Percentiles rank a stretch among this genome's conserved stretches.
These are phyloP conservation scores for Marsdenia floribunda DNA, from an alignment of 257 asterid genomes.

Conservation along the genomic window DNA sequence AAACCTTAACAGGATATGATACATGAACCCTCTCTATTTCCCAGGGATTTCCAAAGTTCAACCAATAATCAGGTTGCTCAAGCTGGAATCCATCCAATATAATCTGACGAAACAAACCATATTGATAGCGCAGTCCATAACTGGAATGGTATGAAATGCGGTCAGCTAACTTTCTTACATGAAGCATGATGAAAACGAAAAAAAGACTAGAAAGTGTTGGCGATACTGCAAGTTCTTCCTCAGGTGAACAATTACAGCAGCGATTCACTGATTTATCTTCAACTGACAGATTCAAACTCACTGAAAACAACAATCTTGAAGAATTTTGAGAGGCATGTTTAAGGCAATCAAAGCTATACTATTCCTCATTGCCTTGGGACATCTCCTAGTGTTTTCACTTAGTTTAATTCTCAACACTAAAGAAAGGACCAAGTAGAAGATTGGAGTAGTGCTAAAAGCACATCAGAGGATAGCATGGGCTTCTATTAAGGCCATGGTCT, in stretches of 20 bases:
- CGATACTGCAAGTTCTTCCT: background rate
- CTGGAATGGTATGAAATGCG: conserved; percentile 23
- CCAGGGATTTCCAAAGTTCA: conserved; percentile 55
- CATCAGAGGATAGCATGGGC: conserved; percentile 1
- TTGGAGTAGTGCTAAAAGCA: background rate
- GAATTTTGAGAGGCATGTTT: background rate
- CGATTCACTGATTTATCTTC: background rate
- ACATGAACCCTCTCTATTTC: conserved; percentile 54
- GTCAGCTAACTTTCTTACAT: conserved; percentile 9
- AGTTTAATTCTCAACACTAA: background rate
- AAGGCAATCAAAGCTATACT: background rate
- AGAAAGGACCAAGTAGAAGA: background rate
- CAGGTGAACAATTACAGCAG: background rate
- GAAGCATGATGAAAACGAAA: background rate
- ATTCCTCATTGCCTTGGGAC: background rate
- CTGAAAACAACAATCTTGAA: background rate
- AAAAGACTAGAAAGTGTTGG: background rate
- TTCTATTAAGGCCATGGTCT: background rate
- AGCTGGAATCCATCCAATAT: conserved; percentile 50
- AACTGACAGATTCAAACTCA: background rate
- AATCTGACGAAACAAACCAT: conserved; percentile 49
- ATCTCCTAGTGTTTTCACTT: background rate
- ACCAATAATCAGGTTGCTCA: conserved; percentile 53
- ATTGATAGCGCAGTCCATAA: conserved; percentile 51
- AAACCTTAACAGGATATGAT: conserved; percentile 49